Evolutionary conservation across 2,329 filamentous ascomycete genomes (phyloP).

Genomic region (Epichloe scottii): DNA sequence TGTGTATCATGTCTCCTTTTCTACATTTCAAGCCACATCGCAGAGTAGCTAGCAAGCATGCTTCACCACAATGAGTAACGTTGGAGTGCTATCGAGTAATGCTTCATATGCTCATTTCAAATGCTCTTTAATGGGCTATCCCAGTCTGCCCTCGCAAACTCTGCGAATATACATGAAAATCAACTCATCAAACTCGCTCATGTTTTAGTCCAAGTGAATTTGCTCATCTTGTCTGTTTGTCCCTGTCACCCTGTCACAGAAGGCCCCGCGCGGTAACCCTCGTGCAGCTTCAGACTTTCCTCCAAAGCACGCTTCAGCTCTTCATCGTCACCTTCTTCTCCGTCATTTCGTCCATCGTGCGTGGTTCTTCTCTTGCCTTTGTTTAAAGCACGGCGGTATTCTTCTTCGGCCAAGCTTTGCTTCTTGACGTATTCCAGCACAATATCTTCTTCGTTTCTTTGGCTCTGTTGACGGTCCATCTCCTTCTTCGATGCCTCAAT

Average conservation of each 20-base stretch:
- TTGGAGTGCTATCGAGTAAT: too few relatives aligned
- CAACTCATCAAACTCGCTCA: neutral
- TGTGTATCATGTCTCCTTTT: too few relatives aligned
- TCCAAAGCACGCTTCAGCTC: slow-evolving; percentile 43
- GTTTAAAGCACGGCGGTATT: slow-evolving; percentile 25
- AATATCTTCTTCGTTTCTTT: slow-evolving; percentile 55
- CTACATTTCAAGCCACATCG: too few relatives aligned
- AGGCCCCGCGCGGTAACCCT: slow-evolving; percentile 14
- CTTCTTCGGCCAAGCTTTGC: slow-evolving; percentile 60
- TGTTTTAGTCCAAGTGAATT: neutral
- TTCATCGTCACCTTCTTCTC: slow-evolving; percentile 33
- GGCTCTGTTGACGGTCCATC: slow-evolving; percentile 26
- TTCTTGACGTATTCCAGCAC: slow-evolving; percentile 67
- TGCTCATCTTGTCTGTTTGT: neutral
- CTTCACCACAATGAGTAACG: too few relatives aligned
- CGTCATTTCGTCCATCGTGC: slow-evolving; percentile 12
- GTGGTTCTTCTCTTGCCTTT: slow-evolving; percentile 22
- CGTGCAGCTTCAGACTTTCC: slow-evolving; percentile 36
- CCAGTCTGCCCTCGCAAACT: neutral
- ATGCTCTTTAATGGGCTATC: neutral
- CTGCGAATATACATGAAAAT: neutral
- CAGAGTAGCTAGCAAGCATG: too few relatives aligned
- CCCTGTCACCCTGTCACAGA: slow-evolving; percentile 6
- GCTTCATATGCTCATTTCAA: too few relatives aligned
- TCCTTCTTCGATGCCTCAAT: slow-evolving; percentile 33